A percentile compares a stretch with the other conserved stretches of the same genome.
These are phyloP conservation scores for Pichia sp. DNA, from an alignment of 1,139 yeast genomes.

Conservation along the genomic window DNA sequence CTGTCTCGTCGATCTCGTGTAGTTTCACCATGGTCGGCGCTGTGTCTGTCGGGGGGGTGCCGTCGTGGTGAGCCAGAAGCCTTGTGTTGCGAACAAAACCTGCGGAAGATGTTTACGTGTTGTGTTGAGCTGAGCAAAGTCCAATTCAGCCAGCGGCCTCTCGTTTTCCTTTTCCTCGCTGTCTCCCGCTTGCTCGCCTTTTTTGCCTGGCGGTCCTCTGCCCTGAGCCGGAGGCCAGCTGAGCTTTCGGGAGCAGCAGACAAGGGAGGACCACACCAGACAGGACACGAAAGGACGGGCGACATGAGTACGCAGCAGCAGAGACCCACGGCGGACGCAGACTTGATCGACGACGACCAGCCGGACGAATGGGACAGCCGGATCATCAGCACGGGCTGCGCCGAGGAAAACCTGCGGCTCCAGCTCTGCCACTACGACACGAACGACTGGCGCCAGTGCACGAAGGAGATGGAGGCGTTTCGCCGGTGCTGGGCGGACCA, in stretches of 20 bases:
- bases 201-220: not conserved
- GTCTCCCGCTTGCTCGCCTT: not conserved
- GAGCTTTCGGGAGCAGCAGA: not conserved
- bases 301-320: too few relatives aligned
- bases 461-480: slow-evolving; percentile 63
- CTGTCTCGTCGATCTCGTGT: slow-evolving; percentile 77
- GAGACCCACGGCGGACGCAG: too few relatives aligned
- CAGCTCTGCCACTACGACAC: slow-evolving; percentile 78
- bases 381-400: slow-evolving; percentile 70
- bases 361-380: slow-evolving; percentile 77
- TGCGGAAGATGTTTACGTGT: not conserved
- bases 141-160: not conserved
- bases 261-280: not conserved
- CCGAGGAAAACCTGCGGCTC: slow-evolving; percentile 59
- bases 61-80: too few relatives aligned
- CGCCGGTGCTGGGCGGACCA: slow-evolving; percentile 62
- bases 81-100: not conserved
- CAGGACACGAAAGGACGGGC: not conserved
- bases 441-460: slow-evolving; percentile 74
- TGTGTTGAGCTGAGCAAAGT: not conserved
- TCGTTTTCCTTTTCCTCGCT: not conserved
- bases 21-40: slow-evolving; percentile 65
- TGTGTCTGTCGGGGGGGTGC: too few relatives aligned
- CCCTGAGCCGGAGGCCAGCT: not conserved
- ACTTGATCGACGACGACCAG: slow-evolving; percentile 36